Evolutionary conservation across 129 eudicot species (phyloP).

Genomic region (Escallonia rubra): DNA sequence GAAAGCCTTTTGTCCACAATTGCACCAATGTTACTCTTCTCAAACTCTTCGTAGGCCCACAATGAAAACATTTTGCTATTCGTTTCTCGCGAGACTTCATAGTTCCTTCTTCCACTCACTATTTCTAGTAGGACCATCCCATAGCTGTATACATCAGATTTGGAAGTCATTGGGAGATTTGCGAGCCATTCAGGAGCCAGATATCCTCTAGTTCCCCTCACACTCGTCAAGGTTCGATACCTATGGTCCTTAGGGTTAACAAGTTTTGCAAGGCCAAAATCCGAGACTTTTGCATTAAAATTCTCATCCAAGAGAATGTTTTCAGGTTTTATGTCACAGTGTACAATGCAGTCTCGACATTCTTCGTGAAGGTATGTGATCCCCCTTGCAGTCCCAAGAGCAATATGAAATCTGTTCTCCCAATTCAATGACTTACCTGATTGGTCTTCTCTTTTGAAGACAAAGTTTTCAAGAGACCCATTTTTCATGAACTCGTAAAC

Average conservation of each 20-base stretch:
- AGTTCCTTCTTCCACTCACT: conserved; percentile 90
- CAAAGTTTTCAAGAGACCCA: conserved; percentile 79
- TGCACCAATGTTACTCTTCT: conserved; percentile 49
- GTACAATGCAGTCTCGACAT: conserved; percentile 88
- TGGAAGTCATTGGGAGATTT: conserved; percentile 78
- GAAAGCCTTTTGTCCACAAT: conserved; percentile 51
- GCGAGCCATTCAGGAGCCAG: conserved; percentile 97
- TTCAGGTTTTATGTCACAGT: conserved; percentile 89
- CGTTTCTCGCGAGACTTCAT: conserved; percentile 64
- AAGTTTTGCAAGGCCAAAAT: conserved; percentile 80
- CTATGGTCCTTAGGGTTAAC: conserved; percentile 77
- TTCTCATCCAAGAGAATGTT: conserved; percentile 54
- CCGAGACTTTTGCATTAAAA: conserved; percentile 50
- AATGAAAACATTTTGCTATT: conserved; percentile 59
- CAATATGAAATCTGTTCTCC: conserved; percentile 63
- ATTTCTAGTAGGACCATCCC: conserved; percentile 95
- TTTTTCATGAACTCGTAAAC: conserved; percentile 94
- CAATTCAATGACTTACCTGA: conserved; percentile 53
- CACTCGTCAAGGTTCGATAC: conserved; percentile 69
- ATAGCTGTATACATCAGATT: conserved; percentile 71
- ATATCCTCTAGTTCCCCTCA: conserved; percentile 91
- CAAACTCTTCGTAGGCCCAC: conserved; percentile 91
- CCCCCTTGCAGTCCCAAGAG: conserved; percentile 83
- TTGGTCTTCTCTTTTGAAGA: conserved; percentile 40
- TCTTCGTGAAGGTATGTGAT: conserved; percentile 91